Evolutionary conservation across 73 alveolate species (phyloP).

Genomic region (Diophrys appendiculata): DNA sequence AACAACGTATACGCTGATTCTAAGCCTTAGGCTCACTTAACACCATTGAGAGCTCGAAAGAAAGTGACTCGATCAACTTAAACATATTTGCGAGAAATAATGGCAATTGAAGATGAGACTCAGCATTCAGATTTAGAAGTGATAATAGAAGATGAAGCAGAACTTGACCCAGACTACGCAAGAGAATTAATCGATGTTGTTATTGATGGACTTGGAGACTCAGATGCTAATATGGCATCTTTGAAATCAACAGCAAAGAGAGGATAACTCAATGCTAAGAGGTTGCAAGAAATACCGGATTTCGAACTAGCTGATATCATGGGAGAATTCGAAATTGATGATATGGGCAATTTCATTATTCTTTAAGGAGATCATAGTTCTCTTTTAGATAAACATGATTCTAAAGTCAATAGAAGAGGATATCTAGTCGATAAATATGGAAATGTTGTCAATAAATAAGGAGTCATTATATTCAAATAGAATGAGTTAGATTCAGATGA

Average conservation of each 20-base stretch:
- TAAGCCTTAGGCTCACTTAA: no score
- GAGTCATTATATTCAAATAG: slow-evolving; percentile 48
- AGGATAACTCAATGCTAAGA: slow-evolving; percentile 39
- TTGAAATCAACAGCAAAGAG: slow-evolving; percentile 27
- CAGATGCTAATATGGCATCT: slow-evolving; percentile 5
- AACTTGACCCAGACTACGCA: slow-evolving; percentile 56
- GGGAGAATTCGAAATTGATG: slow-evolving; percentile 69
- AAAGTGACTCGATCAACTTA: neutral
- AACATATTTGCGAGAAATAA: slow-evolving; percentile 35
- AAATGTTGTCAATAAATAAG: slow-evolving; percentile 42
- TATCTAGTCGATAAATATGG: slow-evolving; percentile 56
- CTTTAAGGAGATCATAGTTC: slow-evolving; percentile 33
- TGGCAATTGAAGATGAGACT: slow-evolving; percentile 18
- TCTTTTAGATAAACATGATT: slow-evolving; percentile 44
- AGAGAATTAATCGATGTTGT: slow-evolving; percentile 52
- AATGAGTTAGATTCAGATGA: slow-evolving; percentile 60
- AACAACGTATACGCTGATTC: slow-evolving; percentile 58
- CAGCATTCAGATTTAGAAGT: slow-evolving; percentile 33
- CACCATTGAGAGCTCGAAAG: no score
- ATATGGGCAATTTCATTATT: slow-evolving; percentile 49
- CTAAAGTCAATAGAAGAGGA: slow-evolving; percentile 63
- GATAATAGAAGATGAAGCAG: slow-evolving; percentile 56
- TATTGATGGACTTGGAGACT: slow-evolving; percentile 32
- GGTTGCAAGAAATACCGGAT: slow-evolving; percentile 55
- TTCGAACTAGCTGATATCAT: slow-evolving; percentile 59